phyloP scores from a whole-genome alignment of 2,329 filamentous ascomycete genomes.

The Xylaria hypoxylon region DNA sequence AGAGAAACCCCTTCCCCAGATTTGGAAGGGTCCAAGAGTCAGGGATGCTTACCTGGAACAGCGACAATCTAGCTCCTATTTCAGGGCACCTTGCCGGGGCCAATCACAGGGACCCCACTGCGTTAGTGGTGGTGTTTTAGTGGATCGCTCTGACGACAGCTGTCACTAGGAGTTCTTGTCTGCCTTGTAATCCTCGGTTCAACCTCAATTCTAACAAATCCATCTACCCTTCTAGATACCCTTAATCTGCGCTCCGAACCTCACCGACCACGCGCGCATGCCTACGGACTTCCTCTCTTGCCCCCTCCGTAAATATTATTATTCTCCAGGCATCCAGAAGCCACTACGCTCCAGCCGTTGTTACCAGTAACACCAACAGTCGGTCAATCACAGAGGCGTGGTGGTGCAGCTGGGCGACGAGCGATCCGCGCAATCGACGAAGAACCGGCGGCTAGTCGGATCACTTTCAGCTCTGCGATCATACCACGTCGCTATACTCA shows the following conservation, averaged over 20 bases:
- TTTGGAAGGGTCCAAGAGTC: conserved; percentile 2
- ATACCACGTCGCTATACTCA: neutral
- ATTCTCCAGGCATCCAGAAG: neutral
- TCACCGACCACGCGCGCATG: neutral
- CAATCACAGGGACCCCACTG: conserved; percentile 3
- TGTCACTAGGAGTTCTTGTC: conserved; percentile 22
- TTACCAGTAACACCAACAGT: neutral
- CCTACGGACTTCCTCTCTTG: neutral
- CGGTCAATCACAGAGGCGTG: conserved; percentile 20
- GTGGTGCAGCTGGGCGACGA: conserved; percentile 2
- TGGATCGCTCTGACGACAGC: conserved; percentile 35
- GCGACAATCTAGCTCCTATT: neutral
- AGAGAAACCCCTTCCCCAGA: conserved; percentile 20
- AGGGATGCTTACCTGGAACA: too few species aligned
- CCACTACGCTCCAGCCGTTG: neutral
- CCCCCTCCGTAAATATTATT: neutral
- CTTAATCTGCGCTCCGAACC: neutral
- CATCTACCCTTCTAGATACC: neutral
- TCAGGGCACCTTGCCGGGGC: neutral
- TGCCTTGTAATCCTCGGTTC: neutral
- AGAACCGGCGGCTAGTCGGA: conserved; percentile 1
- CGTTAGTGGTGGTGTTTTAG: conserved; percentile 20
- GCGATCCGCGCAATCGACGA: conserved; percentile 1
- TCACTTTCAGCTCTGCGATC: neutral
- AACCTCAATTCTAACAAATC: conserved; percentile 8